These are phyloP conservation scores for Beauveria asiatica DNA, from an alignment of 2,329 filamentous ascomycete species.

Conservation along the genomic window DNA sequence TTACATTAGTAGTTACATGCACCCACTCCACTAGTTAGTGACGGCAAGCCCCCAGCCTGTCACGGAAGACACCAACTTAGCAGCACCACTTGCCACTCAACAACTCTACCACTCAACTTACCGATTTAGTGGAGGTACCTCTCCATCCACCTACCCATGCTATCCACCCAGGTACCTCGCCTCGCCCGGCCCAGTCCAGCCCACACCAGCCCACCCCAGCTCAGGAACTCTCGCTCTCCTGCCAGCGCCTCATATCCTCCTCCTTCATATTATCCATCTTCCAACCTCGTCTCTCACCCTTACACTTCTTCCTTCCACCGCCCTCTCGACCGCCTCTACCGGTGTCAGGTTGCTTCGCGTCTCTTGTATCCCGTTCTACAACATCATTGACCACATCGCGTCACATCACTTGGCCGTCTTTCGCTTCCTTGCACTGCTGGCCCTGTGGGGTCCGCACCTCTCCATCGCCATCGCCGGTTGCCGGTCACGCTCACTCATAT, in stretches of 20 bases:
- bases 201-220: neutral
- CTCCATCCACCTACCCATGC: too few species aligned
- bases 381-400: conserved; percentile 1
- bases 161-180: neutral
- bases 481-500: conserved; percentile 1
- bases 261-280: neutral
- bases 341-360: neutral
- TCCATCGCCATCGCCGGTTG: conserved; percentile 5
- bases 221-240: neutral
- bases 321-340: neutral
- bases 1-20: too few species aligned
- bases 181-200: neutral
- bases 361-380: neutral
- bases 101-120: too few species aligned
- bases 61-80: neutral
- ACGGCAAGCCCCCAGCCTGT: neutral
- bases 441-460: conserved; percentile 13
- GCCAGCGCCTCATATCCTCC: neutral
- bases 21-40: too few species aligned
- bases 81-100: neutral
- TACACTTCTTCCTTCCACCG: neutral
- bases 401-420: conserved; percentile 3
- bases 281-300: conserved; percentile 5
- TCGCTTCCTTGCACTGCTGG: conserved; percentile 10
- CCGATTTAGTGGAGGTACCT: too few species aligned